These are phyloP conservation scores for Thelonectria blattea DNA, from an alignment of 2,329 filamentous ascomycete genomes.

Conservation along the genomic window DNA sequence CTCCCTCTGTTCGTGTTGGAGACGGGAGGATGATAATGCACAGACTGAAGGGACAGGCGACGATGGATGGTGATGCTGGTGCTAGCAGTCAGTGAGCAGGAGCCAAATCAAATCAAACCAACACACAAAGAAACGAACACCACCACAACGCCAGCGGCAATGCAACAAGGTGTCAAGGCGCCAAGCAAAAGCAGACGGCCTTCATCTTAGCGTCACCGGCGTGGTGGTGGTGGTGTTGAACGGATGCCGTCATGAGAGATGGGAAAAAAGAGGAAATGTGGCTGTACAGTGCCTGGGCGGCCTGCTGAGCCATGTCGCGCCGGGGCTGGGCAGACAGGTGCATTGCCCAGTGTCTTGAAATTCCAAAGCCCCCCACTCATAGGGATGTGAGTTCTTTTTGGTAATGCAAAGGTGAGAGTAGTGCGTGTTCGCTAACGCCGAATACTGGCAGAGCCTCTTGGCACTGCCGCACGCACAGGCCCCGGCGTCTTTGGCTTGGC, in stretches of 20 bases:
- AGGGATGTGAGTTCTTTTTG: background rate
- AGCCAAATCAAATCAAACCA: no score
- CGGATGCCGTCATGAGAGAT: background rate
- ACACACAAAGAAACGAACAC: background rate
- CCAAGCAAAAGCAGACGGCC: no score
- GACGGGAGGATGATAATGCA: background rate
- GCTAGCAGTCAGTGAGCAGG: no score
- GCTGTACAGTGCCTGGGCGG: slow-evolving; percentile 9
- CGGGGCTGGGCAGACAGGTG: no score
- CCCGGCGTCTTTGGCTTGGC: background rate
- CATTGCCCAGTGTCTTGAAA: background rate
- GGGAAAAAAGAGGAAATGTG: slow-evolving; percentile 11
- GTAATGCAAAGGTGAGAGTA: background rate
- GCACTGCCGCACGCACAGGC: slow-evolving; percentile 18
- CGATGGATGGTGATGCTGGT: background rate
- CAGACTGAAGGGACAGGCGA: background rate
- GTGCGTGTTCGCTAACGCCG: background rate
- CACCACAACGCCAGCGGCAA: slow-evolving; percentile 8
- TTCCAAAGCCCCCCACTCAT: slow-evolving; percentile 3
- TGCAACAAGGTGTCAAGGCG: slow-evolving; percentile 7
- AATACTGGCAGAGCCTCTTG: slow-evolving; percentile 13
- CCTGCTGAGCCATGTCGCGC: slow-evolving; percentile 17
- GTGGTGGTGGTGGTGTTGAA: background rate
- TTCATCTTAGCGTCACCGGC: slow-evolving; percentile 8
- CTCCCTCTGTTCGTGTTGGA: background rate